These are phyloP conservation scores for Dovyalis caffra DNA, from an alignment of 345 rosid genomes.

Conservation along the genomic window DNA sequence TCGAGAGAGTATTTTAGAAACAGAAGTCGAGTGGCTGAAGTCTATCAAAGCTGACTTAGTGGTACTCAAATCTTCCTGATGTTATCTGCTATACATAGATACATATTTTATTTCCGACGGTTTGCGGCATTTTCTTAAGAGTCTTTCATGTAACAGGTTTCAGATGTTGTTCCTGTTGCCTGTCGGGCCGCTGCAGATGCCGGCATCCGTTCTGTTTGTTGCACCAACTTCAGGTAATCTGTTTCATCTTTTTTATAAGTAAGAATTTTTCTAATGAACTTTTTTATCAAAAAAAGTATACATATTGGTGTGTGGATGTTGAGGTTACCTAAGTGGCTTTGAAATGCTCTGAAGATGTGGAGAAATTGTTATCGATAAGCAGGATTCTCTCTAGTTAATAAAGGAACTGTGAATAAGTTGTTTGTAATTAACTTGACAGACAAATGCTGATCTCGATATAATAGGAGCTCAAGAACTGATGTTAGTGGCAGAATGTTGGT, in stretches of 20 bases:
- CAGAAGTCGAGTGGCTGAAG: slow-evolving; percentile 87
- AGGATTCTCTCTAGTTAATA: no score
- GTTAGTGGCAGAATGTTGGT: no score
- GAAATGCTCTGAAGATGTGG: no score
- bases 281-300: background rate
- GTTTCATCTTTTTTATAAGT: background rate
- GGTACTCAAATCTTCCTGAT: slow-evolving; percentile 37
- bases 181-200: slow-evolving; percentile 99
- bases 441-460: no score
- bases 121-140: no score
- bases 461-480: no score
- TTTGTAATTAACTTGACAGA: no score
- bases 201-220: slow-evolving; percentile 94
- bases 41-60: slow-evolving; percentile 89
- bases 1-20: slow-evolving; percentile 70
- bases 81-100: background rate
- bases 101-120: no score
- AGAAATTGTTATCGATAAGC: no score
- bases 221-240: slow-evolving; percentile 89
- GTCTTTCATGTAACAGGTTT: slow-evolving; percentile 49
- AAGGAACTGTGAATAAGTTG: no score
- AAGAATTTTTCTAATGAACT: background rate
- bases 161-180: slow-evolving; percentile 97
- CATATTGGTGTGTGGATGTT: background rate
- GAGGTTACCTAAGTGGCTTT: no score